Conservation (phyloP, 2,329 filamentous ascomycete species). For the Colletotrichum aenigma region DNA sequence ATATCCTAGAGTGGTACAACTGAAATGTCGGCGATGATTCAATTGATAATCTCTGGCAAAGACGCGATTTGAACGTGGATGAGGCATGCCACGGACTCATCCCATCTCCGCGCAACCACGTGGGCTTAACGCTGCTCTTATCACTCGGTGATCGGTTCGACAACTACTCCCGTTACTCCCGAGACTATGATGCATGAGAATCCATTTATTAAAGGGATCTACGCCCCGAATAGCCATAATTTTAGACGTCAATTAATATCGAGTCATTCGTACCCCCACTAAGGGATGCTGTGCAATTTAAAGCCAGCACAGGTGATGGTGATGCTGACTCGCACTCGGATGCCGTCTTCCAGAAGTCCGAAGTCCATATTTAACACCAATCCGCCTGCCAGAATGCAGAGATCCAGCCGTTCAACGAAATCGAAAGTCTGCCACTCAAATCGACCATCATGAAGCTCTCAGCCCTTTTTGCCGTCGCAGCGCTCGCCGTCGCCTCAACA, state of each 20-base stretch:
- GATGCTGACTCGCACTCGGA: background rate
- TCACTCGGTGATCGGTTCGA: background rate
- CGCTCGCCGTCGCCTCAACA: background rate
- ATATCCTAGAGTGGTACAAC: background rate
- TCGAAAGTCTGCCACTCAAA: background rate
- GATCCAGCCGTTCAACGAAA: accelerated
- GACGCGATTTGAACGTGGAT: background rate
- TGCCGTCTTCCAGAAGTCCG: background rate
- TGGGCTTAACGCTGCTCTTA: background rate
- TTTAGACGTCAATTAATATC: background rate
- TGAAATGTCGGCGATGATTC: background rate
- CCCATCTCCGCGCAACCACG: background rate
- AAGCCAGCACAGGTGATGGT: background rate
- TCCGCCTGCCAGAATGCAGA: accelerated
- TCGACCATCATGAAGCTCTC: background rate
- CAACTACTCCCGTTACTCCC: background rate
- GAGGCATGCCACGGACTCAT: background rate
- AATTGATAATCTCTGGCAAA: background rate
- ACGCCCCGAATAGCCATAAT: background rate
- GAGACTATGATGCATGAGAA: background rate
- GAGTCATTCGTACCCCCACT: background rate
- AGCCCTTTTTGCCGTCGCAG: background rate
- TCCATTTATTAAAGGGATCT: background rate
- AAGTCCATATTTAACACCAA: background rate
- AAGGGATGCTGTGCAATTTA: background rate